These are phyloP conservation scores for Cairneyella variabilis DNA, from an alignment of 495 filamentous ascomycete species.

Conservation along the genomic window DNA sequence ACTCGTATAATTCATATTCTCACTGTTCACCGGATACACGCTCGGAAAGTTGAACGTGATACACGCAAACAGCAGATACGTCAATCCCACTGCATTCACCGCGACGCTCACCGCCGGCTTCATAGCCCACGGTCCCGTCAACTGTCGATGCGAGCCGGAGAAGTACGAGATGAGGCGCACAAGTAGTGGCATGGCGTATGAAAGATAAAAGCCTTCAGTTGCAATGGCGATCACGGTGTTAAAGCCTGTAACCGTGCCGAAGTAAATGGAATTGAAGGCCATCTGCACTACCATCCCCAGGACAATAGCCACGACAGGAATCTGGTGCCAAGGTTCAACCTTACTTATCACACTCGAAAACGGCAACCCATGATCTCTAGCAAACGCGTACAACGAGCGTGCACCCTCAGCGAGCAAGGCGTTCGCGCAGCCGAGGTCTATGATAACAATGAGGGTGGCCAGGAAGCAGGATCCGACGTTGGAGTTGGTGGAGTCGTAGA, in stretches of 20 bases:
- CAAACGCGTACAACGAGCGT: conserved; percentile 52
- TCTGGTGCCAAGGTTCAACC: conserved; percentile 27
- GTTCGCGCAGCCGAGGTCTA: conserved; percentile 39
- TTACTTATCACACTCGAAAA: conserved; percentile 45
- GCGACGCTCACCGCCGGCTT: conserved; percentile 15
- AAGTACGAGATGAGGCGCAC: conserved; percentile 47
- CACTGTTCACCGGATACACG: conserved; percentile 41
- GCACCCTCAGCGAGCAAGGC: conserved; percentile 47
- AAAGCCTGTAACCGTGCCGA: conserved; percentile 54
- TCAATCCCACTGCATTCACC: conserved; percentile 47
- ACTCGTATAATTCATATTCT: conserved; percentile 58
- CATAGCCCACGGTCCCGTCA: conserved; percentile 36
- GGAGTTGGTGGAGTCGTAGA: conserved; percentile 39
- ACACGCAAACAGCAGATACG: conserved; percentile 48
- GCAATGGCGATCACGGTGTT: conserved; percentile 54
- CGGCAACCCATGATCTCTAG: conserved; percentile 55
- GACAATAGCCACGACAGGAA: conserved; percentile 54
- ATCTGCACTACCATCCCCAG: conserved; percentile 47
- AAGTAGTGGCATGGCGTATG: conserved; percentile 53
- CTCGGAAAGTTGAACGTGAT: conserved; percentile 59
- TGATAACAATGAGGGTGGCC: conserved; percentile 39
- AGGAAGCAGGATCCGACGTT: conserved; percentile 40
- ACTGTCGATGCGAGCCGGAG: conserved; percentile 32
- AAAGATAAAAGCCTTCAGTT: conserved; percentile 56
- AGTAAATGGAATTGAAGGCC: conserved; percentile 53